Evolutionary conservation across 352 stramenopile genomes (phyloP), one percentile per base, ranked within the genome.

Genomic region (Globisporangium ultimum): DNA sequence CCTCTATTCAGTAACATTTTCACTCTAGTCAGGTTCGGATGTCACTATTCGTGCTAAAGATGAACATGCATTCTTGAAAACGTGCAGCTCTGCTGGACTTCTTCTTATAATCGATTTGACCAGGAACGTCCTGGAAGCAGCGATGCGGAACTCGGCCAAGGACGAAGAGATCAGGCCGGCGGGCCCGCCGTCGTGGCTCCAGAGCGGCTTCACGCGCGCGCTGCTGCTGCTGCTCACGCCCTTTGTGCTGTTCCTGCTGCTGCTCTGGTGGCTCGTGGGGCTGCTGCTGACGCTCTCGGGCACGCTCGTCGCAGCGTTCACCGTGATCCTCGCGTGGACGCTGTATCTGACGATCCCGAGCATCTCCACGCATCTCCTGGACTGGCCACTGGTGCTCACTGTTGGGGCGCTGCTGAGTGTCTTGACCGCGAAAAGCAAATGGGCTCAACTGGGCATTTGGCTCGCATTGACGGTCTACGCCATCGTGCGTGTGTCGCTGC

Each of bases 331-430:
- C 13, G 67, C 71, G 32, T 81, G 78, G 72, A 57, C 68, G n/a
- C 50, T 91, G 21, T 89, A 79, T 53, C 61, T 88, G 21, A 75
- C 56, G 22, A 71, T 87, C 38, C 78, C 74, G n/a, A 61, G 72
- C 53, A 78, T 81, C 13, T 70, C 76, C 24, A 49, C 72, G 38
- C 42, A 41, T 9, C 69, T 87, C 21, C 48, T 90, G 10, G 80
- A 90, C 72, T 85, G 66, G 63, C 80, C 80, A 17, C 58, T 88
- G 10, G 80, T 88, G 50, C 67, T 87, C 47, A 78, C 78, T 0
- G 34, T 74, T 41, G 72, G 64, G 0, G 66, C 77, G 15, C 59
- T 48, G 17, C 47, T 61, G 7, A 49, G 48, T 24, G 2, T 59
- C 48, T 62, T 45, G 21, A 32, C 52, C 5, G 36, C 41, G 28